Evolutionary conservation across 78 protist genomes (phyloP), one percentile per base, ranked within the genome.

Genomic region (Polysphondylium violaceum): DNA sequence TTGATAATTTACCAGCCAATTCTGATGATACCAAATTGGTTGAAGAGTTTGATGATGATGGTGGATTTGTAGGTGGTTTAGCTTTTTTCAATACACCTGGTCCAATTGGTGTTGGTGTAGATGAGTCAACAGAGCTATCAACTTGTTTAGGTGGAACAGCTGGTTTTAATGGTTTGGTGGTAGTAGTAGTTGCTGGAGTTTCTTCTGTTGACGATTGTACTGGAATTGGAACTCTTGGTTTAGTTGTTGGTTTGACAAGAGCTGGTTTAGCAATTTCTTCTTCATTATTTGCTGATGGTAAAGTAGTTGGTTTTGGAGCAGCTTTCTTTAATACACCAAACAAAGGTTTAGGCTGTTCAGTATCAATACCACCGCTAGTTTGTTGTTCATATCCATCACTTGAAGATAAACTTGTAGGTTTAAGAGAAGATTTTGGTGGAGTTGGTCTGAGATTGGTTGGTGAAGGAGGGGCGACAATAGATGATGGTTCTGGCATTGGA

Each of bases 311-410:
- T 47, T 8, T 47, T 8, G 53, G 8, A 14, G 8, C 53, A 47
- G 11, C 8, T 47, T 8, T 47, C 11, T 47, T 47, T 47, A 14
- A 14, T 14, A 11, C 23, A 47, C 8, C 23, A 11, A 11, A 11
- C 8, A 11, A 11, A 14, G 53, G 53, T 47, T 47, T 47, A 47
- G 8, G 31, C 1, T 41, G 7, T 64, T 27, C 17, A 17, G 47
- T 64, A 19, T 38, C 38, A 2, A 64, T 3, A 64, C 33, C 73
- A 14, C n/a, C 47, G 16, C n/a, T 8, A 36, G 53, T 27, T 17
- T 41, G 73, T 36, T 41, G 73, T 8, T 40, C 59, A 27, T 75
- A 38, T 1, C 73, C 69, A 33, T 59, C 65, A 23, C 65, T 53
- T 29, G 83, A 38, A 8, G 65, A 31, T 27, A 58, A 35, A 9